A percentile compares a stretch with the other conserved stretches of the same genome.
Evolutionary conservation across 2,329 filamentous ascomycete genomes (phyloP).

Genomic region (Alternaria infectoria): DNA sequence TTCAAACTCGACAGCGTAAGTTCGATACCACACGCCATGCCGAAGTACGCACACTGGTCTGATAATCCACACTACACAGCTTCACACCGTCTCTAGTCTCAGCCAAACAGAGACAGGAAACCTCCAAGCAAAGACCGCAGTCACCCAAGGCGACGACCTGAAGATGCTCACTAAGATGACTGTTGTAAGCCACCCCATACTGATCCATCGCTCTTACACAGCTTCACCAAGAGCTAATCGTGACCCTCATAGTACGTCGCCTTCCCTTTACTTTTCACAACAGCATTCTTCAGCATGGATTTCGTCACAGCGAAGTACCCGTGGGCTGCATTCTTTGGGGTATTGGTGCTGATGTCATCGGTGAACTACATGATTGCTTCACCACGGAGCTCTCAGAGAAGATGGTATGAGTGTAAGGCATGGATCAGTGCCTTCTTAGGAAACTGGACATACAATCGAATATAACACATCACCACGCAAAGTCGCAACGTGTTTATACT

Average conservation of each 20-base stretch:
- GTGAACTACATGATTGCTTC: neutral
- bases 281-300: neutral
- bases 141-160: neutral
- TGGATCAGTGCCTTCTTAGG: neutral
- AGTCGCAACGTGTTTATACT: neutral
- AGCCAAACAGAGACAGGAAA: neutral
- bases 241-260: neutral
- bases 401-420: neutral
- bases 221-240: neutral
- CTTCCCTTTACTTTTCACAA: neutral
- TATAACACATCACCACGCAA: neutral
- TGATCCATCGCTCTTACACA: neutral
- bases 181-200: neutral
- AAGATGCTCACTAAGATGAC: neutral
- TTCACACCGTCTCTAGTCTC: neutral
- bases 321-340: neutral
- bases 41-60: too few species aligned
- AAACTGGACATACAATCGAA: neutral
- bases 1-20: neutral
- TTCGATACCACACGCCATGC: neutral
- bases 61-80: neutral
- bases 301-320: neutral
- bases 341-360: neutral
- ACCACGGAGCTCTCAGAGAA: neutral
- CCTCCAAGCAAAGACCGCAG: neutral